Evolutionary conservation across 2,329 filamentous ascomycete genomes (phyloP), one percentile per base, ranked within the genome.

Genomic region (Aspergillus bombycis): DNA sequence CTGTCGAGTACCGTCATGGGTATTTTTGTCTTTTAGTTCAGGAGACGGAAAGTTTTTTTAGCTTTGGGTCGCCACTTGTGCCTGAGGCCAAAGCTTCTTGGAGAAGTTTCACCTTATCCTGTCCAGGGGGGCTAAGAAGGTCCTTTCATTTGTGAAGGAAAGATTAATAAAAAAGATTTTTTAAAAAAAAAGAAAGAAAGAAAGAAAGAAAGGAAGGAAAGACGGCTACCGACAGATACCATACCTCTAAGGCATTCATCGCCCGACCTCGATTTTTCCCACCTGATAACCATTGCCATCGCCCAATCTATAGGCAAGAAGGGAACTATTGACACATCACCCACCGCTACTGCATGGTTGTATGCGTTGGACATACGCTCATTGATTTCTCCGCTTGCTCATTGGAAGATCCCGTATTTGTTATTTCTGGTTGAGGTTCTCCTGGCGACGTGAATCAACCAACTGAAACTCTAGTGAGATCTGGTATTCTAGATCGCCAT

Each of bases 11-110:
- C 43, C 60, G 62, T 46, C 60, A 65, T 65, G 57, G 58, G 53
- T 50, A 57, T 56, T 60, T 58, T 55, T 52, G 57, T 32, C 38
- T 45, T 67, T 26, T 61, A 62, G 60, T 66, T 58, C 63, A 63
- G 61, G 54, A 50, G 62, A 65, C 57, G 61, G 60, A 38, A 62
- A 58, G 63, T 65, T 66, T 65, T 65, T 64, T 63, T 58, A 57
- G 58, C 43, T 60, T 69, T 62, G 65, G 59, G n/a, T 38, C 16
- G 8, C 52, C 32, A 55, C n/a, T 26, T 7, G 52, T 55, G 52
- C 52, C 52, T 55, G 52, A 55, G 52, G 52, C 52, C 32, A 41
- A 38, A 41, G 52, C 52, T 55, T 38, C 21, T 34, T 36, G 10
- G 52, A 30, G n/a, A 36, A 23, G 32, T 55, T 55, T 55, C 52